Evolutionary conservation across 768 basidiomycete genomes (phyloP), one percentile per base, ranked within the genome.

Genomic region (Suillus subluteus): DNA sequence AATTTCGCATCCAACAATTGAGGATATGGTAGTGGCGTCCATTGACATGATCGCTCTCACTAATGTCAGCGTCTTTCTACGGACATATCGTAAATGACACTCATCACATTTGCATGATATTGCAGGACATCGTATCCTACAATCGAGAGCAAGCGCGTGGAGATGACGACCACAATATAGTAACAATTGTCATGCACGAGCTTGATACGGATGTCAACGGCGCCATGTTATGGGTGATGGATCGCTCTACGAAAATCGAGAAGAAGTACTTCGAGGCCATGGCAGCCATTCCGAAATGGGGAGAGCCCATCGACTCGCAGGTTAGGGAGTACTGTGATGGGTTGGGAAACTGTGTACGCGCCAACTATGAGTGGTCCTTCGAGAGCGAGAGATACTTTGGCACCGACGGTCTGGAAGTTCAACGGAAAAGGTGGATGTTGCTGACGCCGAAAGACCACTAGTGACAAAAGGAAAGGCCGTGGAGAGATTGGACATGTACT

Each of bases 271-370:
- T n/a, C n/a, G n/a, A n/a, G n/a, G n/a, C n/a, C n/a, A n/a, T n/a
- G n/a, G n/a, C n/a, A n/a, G n/a, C n/a, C n/a, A n/a, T n/a, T n/a
- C n/a, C n/a, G n/a, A n/a, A n/a, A n/a, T n/a, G n/a, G n/a, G n/a
- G n/a, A n/a, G n/a, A n/a, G n/a, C n/a, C n/a, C n/a, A n/a, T 85
- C 35, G 85, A 88, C 68, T 66, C 67, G 0, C 75, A 82, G 37
- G 37, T 37, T 37, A 37, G 37, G 9, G 37, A 38, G 38, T 38
- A 38, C 38, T 38, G 38, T 3, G 11, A 80, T 62, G 85, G 84
- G 0, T 73, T 87, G 54, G 86, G 81, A 56, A 80, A 83, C 56
- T 88, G 86, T 84, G 80, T 86, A 0, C 76, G 83, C 7, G 85
- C 81, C 2, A 82, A 81, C 66, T 78, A 84, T 18, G 75, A 72